Conservation (phyloP, 192 early-diverging fungal species). For the Glomus cerebriforme region DNA sequence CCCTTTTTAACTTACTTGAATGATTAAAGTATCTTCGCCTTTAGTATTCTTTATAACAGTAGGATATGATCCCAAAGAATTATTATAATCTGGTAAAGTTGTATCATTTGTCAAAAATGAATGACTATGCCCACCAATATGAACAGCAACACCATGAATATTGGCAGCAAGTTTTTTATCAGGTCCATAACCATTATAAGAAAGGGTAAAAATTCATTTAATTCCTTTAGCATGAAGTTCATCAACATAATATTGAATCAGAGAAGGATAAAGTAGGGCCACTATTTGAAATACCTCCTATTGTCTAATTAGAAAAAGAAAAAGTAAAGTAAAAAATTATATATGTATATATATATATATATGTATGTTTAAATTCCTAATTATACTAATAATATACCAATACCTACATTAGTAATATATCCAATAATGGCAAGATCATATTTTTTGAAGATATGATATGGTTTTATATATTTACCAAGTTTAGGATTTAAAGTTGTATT, state of each 20-base stretch:
- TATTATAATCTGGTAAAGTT: slow-evolving; percentile 43
- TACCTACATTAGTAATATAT: slow-evolving; percentile 56
- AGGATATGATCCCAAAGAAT: slow-evolving; percentile 62
- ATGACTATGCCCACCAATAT: slow-evolving; percentile 81
- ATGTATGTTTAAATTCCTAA: no score
- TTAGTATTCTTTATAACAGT: slow-evolving; percentile 63
- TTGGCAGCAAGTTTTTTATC: slow-evolving; percentile 63
- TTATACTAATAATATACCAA: neutral
- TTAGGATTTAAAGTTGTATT: slow-evolving; percentile 51
- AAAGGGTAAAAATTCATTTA: slow-evolving; percentile 66
- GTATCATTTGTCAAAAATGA: slow-evolving; percentile 60
- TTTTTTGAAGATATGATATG: slow-evolving; percentile 67
- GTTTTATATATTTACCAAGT: slow-evolving; percentile 55
- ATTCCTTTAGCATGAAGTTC: slow-evolving; percentile 61
- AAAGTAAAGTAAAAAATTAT: neutral
- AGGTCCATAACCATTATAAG: slow-evolving; percentile 74
- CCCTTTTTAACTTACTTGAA: slow-evolving; percentile 55
- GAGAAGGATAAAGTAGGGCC: slow-evolving; percentile 52
- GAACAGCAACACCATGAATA: slow-evolving; percentile 59
- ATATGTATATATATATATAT: no score
- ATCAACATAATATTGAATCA: slow-evolving; percentile 67
- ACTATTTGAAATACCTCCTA: slow-evolving; percentile 57
- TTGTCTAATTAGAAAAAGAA: slow-evolving; percentile 38
- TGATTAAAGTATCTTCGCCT: slow-evolving; percentile 66
- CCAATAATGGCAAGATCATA: slow-evolving; percentile 71